Evolutionary conservation across 2,329 filamentous ascomycete species (phyloP).

Genomic region (Septoria linicola): DNA sequence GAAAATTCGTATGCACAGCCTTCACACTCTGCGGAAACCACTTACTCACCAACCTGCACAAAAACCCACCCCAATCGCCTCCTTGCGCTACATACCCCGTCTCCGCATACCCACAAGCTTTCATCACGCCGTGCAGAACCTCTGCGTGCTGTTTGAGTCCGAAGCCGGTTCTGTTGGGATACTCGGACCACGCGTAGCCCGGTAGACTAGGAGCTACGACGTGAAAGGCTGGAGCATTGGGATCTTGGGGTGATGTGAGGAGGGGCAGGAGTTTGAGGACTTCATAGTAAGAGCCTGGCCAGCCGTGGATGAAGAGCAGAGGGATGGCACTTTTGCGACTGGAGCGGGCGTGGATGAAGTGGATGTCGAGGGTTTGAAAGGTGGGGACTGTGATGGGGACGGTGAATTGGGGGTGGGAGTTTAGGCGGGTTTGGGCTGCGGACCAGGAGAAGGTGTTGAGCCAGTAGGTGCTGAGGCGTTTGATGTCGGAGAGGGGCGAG

Average conservation of each 20-base stretch:
- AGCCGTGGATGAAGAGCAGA: constrained; percentile 67
- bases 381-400: constrained; percentile 46
- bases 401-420: constrained; percentile 52
- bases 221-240: constrained; percentile 42
- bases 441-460: constrained; percentile 58
- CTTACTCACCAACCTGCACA: constrained; percentile 60
- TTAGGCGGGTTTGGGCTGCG: constrained; percentile 43
- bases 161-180: constrained; percentile 28
- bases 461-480: constrained; percentile 58
- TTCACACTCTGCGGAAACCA: constrained; percentile 55
- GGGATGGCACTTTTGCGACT: constrained; percentile 56
- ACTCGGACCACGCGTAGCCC: constrained; percentile 48
- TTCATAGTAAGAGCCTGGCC: constrained; percentile 67
- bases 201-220: constrained; percentile 49
- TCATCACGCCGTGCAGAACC: constrained; percentile 63
- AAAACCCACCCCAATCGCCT: constrained; percentile 68
- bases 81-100: constrained; percentile 57
- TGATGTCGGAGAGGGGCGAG: constrained; percentile 57
- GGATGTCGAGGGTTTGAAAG: constrained; percentile 53
- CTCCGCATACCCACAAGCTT: constrained; percentile 60
- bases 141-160: constrained; percentile 23
- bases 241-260: constrained; percentile 39
- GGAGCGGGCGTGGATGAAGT: constrained; percentile 63
- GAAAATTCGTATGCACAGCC: constrained; percentile 62
- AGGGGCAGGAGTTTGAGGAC: constrained; percentile 59